Percentiles rank a stretch among this genome's conserved stretches.
Conservation (phyloP, 225 moss, liverwort and hornwort species). For the Pseudisothecium myosuroides region DNA sequence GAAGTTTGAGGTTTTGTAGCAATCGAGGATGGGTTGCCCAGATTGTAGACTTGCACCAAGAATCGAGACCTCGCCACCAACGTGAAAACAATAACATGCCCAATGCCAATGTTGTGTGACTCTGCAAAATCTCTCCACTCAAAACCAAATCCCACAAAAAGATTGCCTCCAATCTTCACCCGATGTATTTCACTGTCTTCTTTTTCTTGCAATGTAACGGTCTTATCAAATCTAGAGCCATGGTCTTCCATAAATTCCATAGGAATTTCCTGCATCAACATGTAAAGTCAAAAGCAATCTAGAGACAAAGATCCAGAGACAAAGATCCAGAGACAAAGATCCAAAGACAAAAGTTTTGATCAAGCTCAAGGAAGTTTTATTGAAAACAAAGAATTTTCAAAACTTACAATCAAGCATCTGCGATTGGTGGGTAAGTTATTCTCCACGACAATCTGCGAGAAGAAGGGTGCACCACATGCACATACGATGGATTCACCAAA, state of each 20-base stretch:
- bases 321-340: neutral
- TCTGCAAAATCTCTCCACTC: constrained; percentile 3
- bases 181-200: neutral
- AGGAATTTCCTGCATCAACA: neutral
- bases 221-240: neutral
- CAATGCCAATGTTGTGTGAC: neutral
- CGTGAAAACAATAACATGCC: neutral
- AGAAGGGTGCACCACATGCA: neutral
- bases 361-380: neutral
- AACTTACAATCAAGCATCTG: constrained; percentile 4
- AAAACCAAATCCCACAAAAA: neutral
- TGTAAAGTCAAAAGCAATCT: neutral
- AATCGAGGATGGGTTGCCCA: neutral
- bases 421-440: neutral
- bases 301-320: too few species aligned
- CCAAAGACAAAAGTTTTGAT: neutral
- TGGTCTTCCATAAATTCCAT: constrained; percentile 1
- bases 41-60: constrained; percentile 5
- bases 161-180: neutral
- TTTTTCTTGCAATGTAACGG: neutral
- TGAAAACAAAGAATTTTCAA: neutral
- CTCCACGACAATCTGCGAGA: constrained; percentile 1
- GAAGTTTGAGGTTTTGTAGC: neutral
- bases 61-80: neutral
- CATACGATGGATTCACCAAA: neutral